Evolutionary conservation across 164 flowering plant genomes (phyloP).

Genomic region (Paratinospora sagittata): DNA sequence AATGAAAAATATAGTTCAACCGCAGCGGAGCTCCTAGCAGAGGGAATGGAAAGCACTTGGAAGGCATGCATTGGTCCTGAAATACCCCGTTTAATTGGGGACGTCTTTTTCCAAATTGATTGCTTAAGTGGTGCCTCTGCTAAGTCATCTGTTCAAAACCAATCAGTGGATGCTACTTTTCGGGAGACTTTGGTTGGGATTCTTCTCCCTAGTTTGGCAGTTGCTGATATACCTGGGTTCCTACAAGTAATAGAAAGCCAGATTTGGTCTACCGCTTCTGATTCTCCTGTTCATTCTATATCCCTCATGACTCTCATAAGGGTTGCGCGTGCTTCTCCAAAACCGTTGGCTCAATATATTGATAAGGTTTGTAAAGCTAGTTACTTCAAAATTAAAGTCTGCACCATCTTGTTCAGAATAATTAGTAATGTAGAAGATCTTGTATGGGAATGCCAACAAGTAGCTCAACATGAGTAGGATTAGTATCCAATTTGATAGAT

Average conservation of each 20-base stretch:
- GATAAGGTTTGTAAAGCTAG: slow-evolving; percentile 69
- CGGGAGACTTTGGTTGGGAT: slow-evolving; percentile 64
- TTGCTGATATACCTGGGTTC: slow-evolving; percentile 76
- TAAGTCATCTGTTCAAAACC: slow-evolving; percentile 26
- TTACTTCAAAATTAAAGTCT: neutral
- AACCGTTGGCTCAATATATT: slow-evolving; percentile 57
- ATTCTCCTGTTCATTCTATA: slow-evolving; percentile 93
- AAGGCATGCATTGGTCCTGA: slow-evolving; percentile 67
- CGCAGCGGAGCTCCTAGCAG: slow-evolving; percentile 95
- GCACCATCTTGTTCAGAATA: neutral
- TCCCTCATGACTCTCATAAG: slow-evolving; percentile 77
- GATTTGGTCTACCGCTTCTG: slow-evolving; percentile 97
- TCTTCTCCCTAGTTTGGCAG: slow-evolving; percentile 96
- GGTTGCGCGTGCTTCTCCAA: slow-evolving; percentile 79
- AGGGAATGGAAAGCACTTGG: slow-evolving; percentile 98
- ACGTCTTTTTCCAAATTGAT: slow-evolving; percentile 87
- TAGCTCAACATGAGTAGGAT: neutral
- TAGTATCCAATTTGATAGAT: neutral
- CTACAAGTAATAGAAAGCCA: slow-evolving; percentile 74
- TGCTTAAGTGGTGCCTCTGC: slow-evolving; percentile 68
- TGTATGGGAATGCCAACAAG: neutral
- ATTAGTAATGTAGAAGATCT: too few relatives aligned
- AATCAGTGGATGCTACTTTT: slow-evolving; percentile 39
- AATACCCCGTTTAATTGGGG: slow-evolving; percentile 70
- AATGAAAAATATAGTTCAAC: slow-evolving; percentile 80